Conservation (phyloP, 1,284 basidiomycete genomes). For the Coriolopsis trogii region DNA sequence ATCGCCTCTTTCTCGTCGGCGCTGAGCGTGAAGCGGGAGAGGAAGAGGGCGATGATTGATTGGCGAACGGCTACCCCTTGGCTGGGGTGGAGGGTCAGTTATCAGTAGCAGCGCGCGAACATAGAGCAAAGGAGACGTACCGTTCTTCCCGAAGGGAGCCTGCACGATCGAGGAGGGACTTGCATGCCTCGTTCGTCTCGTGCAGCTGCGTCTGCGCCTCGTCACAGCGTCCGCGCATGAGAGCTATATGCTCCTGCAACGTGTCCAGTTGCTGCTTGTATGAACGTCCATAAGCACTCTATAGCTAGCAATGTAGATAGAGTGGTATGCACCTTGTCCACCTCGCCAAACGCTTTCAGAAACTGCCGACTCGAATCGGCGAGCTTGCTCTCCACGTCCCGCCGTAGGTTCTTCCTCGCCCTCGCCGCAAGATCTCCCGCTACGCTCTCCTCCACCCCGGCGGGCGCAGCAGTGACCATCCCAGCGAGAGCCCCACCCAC, state of each 20-base stretch:
- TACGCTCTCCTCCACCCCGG: conserved; percentile 29
- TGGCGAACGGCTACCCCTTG: conserved; percentile 71
- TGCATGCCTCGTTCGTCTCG: conserved; percentile 79
- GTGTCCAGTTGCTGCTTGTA: conserved; percentile 72
- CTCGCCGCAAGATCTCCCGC: conserved; percentile 60
- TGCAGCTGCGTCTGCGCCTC: conserved; percentile 80
- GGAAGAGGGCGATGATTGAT: conserved; percentile 79
- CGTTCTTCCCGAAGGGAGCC: conserved; percentile 81
- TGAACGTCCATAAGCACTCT: neutral
- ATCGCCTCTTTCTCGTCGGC: conserved; percentile 76
- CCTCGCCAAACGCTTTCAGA: conserved; percentile 80
- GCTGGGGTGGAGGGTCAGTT: conserved; percentile 37
- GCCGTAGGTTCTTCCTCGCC: conserved; percentile 78
- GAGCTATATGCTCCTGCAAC: conserved; percentile 72
- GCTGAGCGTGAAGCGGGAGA: conserved; percentile 83
- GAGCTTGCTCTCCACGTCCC: conserved; percentile 83
- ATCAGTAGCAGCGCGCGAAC: neutral
- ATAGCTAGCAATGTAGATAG: neutral
- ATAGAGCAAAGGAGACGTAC: conserved; percentile 42
- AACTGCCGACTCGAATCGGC: conserved; percentile 82
- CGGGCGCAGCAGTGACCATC: conserved; percentile 17
- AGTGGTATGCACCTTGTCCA: conserved; percentile 73
- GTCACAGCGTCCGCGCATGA: conserved; percentile 83
- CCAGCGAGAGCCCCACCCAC: too few species aligned
- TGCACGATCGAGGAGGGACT: conserved; percentile 84